Evolutionary conservation across 345 rosid genomes (phyloP).

Genomic region (Alliaria petiolata): DNA sequence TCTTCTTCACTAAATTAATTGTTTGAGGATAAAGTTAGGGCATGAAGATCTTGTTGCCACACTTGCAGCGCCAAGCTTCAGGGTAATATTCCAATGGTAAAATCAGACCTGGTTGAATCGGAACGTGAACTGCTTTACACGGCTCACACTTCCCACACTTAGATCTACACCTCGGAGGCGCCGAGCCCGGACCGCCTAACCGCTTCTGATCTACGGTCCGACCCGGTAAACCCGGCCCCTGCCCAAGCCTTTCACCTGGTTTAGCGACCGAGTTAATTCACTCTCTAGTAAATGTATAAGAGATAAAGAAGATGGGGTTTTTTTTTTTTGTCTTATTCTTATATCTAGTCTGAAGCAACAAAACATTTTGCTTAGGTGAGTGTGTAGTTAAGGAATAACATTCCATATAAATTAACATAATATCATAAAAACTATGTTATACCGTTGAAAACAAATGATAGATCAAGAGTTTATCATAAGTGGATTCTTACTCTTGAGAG

Average conservation of each 20-base stretch:
- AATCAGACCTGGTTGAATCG: conserved; percentile 56
- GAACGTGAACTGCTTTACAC: conserved; percentile 75
- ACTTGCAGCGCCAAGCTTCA: conserved; percentile 98
- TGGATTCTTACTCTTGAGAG: conserved; percentile 4
- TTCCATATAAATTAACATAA: background rate
- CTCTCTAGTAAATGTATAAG: background rate
- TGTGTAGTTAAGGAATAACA: background rate
- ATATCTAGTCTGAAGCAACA: no score
- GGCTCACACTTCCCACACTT: conserved; percentile 80
- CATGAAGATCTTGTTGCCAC: conserved; percentile 73
- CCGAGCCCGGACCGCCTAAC: conserved; percentile 53
- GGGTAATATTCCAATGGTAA: conserved; percentile 76
- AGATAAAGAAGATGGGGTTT: background rate
- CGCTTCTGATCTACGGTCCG: conserved; percentile 38
- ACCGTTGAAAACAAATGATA: background rate
- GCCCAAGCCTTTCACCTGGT: conserved; percentile 25
- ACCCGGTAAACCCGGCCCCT: conserved; percentile 16
- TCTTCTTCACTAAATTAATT: background rate
- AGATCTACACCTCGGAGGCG: conserved; percentile 72
- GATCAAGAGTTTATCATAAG: background rate
- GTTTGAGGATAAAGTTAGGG: conserved; percentile 36
- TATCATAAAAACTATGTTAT: background rate
- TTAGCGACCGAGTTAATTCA: background rate
- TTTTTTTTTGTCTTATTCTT: no score
- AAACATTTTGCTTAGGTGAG: no score